Evolutionary conservation across 1,284 basidiomycete species (phyloP), one percentile per base, ranked within the genome.

Genomic region (Pisolithus thermaeus): DNA sequence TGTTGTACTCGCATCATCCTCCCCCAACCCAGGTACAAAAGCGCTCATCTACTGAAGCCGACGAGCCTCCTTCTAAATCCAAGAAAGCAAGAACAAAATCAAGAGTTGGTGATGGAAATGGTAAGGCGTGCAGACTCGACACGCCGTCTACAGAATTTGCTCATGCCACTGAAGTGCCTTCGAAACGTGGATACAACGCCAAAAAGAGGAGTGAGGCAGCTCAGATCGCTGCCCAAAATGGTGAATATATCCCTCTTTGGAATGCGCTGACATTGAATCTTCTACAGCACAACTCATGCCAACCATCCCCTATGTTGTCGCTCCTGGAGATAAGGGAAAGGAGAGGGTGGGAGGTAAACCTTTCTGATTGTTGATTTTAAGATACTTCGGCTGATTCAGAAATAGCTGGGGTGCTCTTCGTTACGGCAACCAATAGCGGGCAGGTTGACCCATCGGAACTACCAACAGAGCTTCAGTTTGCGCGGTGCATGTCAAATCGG

Each of bases 401-500:
- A 27, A 20, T 51, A 59, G 55, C 51, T 47, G 50, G 56, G 42
- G 55, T 62, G 62, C 56, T 54, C 25, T 53, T 65, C 35, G 59
- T 62, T 18, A 50, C 49, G 12, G 59, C 64, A 51, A 65, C 64
- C 39, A 61, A 62, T 38, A 57, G 57, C 11, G 52, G 36, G 11
- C 69, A 58, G 52, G 59, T 51, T 43, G 61, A 58, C 23, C 28
- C 27, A 22, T 42, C 54, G 39, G 53, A 62, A 16, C 62, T 76
- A 49, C 73, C 73, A 50, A 79, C 79, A 3, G 87, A 90, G 60
- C 70, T 85, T 18, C 87, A 90, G 54, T 81, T 79, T 53, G 82
- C 85, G 6, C 77, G 87, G 11, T 90, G 87, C 67, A 90, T 90
- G 87, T 88, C 87, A 0, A 83, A 80, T 58, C 77, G 84, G 44